A percentile compares a stretch with the other conserved stretches of the same genome.
Conservation (phyloP, 2,329 filamentous ascomycete species). For the Fusarium cicatricum region DNA sequence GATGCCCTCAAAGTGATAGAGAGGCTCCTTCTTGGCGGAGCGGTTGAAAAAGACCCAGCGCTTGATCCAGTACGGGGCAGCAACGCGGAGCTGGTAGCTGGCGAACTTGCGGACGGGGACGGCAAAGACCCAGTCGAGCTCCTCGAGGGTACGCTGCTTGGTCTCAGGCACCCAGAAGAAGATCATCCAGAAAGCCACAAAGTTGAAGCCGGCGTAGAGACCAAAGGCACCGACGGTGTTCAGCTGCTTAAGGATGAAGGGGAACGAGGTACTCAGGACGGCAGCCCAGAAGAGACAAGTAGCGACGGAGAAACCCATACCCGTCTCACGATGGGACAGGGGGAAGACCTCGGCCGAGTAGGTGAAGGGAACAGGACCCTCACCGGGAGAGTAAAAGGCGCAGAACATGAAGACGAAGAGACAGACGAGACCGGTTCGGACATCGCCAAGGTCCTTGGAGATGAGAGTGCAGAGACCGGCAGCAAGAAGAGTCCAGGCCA, state of each 20-base stretch:
- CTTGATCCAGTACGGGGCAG: conserved; percentile 35
- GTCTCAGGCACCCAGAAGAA: conserved; percentile 61
- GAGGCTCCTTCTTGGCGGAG: conserved; percentile 44
- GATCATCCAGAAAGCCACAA: conserved; percentile 63
- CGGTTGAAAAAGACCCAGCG: conserved; percentile 20
- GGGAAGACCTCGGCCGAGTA: conserved; percentile 72
- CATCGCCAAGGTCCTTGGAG: conserved; percentile 45
- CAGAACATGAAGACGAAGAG: conserved; percentile 72
- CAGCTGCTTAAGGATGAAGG: conserved; percentile 53
- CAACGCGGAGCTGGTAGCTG: conserved; percentile 42
- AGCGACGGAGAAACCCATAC: conserved; percentile 70
- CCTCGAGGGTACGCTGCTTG: conserved; percentile 61
- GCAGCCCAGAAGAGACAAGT: conserved; percentile 65
- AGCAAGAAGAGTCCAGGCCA: conserved; percentile 65
- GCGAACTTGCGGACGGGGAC: conserved; percentile 55
- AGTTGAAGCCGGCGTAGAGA: conserved; percentile 64
- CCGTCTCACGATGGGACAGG: conserved; percentile 68
- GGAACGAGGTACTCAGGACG: conserved; percentile 61
- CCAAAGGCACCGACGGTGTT: conserved; percentile 52
- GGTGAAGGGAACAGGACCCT: conserved; percentile 69
- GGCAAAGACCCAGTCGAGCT: conserved; percentile 60
- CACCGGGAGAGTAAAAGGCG: conserved; percentile 70
- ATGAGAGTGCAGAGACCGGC: conserved; percentile 52
- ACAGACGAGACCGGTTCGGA: conserved; percentile 63
- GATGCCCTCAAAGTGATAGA: conserved; percentile 49